Percentiles rank a stretch among this genome's conserved stretches.
Conservation (phyloP, 192 early-diverging fungal species). For the Umbelopsis vinacea region DNA sequence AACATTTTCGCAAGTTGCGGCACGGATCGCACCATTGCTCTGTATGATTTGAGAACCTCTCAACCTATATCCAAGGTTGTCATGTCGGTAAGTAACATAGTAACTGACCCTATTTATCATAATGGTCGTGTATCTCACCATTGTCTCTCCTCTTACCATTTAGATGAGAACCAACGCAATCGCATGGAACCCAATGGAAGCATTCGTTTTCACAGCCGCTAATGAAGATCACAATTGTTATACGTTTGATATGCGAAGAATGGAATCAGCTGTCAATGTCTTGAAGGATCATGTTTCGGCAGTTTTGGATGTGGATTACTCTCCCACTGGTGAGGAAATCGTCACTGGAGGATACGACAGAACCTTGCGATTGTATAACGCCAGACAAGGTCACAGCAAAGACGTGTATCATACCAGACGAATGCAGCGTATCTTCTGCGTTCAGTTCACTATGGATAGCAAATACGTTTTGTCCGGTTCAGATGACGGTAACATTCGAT, state of each 20-base stretch:
- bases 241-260: conserved; percentile 96
- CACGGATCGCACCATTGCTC: conserved; percentile 89
- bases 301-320: conserved; percentile 98
- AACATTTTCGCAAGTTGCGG: conserved; percentile 92
- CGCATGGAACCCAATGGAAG: conserved; percentile 99
- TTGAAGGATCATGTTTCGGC: conserved; percentile 97
- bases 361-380: conserved; percentile 87
- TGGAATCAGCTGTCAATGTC: conserved; percentile 84
- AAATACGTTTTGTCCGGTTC: conserved; percentile 94
- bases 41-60: conserved; percentile 93
- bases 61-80: conserved; percentile 85
- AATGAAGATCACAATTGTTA: conserved; percentile 99
- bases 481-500: conserved; percentile 96
- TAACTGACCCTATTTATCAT: neutral
- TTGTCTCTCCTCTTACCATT: neutral
- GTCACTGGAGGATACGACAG: conserved; percentile 97
- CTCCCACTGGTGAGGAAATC: conserved; percentile 95
- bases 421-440: conserved; percentile 96
- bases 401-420: conserved; percentile 98
- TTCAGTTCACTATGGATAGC: conserved; percentile 92
- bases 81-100: conserved; percentile 59
- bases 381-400: conserved; percentile 77
- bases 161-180: conserved; percentile 94
- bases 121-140: neutral
- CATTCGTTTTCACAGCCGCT: conserved; percentile 91